Base-by-base conservation (phyloP, 306 rosid genomes). In the Sesbania bispinosa region DNA sequence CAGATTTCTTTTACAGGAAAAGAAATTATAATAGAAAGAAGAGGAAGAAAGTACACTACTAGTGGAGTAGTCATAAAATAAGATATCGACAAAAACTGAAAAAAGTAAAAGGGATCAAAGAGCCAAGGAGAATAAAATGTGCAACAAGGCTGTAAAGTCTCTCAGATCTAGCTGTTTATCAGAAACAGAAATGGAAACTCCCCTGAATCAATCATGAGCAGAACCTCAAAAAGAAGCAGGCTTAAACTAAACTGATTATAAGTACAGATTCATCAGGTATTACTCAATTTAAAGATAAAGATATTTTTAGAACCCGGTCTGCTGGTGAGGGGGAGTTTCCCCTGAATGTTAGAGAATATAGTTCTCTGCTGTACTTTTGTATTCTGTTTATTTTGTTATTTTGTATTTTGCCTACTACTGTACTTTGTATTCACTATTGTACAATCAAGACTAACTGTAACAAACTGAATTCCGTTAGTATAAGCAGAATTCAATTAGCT, bases 191-290 rank as follows among this genome's bases (percentile, higher is more conserved):
- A 39, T 38, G 13, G 39, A 24, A 42, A 26, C 24, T 27, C 9
- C 36, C 20, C 52, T 6, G 3, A 24, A 69, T 69, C 65, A 38
- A 69, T 35, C 47, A 55, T 23, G 23, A 69, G 9, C 23, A 38
- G 54, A 69, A 54, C 43, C 30, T 21, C 36, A 29, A 3, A 29
- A 29, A 29, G 33, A 29, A 29, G 8, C 4, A 2, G 58, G 42
- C 43, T 54, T 55, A 67, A 29, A 43, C 20, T 45, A 11, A 33
- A 43, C 41, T 18, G 19, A 54, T 51, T 51, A n/a, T 3, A 53
- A 54, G 19, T 32, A 75, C 52, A 39, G 45, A 61, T 74, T 30
- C 63, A 62, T 55, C 29, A 41, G n/a, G n/a, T n/a, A n/a, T n/a
- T n/a, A n/a, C n/a, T n/a, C n/a, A n/a, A n/a, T n/a, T n/a, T n/a